phyloP scores from a whole-genome alignment of 148 eudicot species.

The Polygonum aviculare region DNA sequence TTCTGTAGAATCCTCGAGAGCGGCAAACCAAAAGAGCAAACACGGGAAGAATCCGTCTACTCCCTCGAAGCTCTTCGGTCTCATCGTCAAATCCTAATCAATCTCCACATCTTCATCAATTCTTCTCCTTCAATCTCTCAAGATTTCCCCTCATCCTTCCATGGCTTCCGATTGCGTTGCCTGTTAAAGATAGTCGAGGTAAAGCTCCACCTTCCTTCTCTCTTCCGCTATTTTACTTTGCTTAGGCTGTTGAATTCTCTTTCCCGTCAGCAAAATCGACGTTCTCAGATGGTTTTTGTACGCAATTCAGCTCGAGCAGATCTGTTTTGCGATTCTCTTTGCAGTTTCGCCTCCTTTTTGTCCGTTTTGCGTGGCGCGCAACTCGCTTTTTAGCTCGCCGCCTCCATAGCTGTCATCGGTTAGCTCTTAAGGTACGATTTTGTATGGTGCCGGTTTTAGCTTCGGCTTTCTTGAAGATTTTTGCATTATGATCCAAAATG shows the following conservation, averaged over 20 bases:
- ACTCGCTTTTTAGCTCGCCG: not conserved
- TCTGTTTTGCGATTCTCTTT: not conserved
- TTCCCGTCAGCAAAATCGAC: not conserved
- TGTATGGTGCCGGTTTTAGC: not conserved
- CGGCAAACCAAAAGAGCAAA: slow-evolving; percentile 7
- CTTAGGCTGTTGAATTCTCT: not conserved
- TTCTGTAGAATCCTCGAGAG: not conserved
- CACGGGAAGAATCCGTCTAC: not conserved
- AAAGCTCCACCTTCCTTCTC: not conserved
- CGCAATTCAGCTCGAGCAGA: not conserved
- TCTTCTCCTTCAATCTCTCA: not conserved
- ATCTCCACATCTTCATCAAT: not conserved
- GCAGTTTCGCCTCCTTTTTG: not conserved
- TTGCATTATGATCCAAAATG: not conserved
- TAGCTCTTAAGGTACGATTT: not conserved
- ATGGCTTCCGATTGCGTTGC: not conserved
- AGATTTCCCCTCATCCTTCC: not conserved
- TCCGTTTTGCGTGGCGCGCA: not conserved
- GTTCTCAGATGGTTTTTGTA: not conserved
- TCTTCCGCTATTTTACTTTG: not conserved
- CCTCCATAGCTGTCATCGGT: not conserved
- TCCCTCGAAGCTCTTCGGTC: not conserved
- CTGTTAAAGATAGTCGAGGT: not conserved
- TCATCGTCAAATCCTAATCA: not conserved
- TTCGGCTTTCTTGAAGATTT: not conserved